Base-by-base conservation (phyloP, 805 yeast genomes). In the Kodamaea fukazawae region DNA sequence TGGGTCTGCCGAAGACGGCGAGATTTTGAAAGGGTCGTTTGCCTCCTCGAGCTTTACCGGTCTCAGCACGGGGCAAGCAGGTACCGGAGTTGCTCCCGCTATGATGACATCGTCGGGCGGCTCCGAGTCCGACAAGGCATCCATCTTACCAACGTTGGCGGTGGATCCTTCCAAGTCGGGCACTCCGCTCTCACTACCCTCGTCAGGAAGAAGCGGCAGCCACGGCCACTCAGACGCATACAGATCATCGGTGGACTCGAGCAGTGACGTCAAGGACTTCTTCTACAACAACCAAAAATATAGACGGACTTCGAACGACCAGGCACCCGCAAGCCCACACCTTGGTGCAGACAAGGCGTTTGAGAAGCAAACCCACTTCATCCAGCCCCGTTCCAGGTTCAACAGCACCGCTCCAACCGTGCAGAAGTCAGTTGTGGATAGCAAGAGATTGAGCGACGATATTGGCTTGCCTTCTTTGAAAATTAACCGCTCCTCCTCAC, bases 181-280 rank as follows among this genome's bases (percentile, higher is more conserved):
- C 8, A 51, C 58, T 13, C 57, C 50, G 30, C 43, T 31, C 8
- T 43, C 34, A 14, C 23, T 6, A 8, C 49, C 43, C 8, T 40
- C 47, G 12, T 43, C 53, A 17, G 16, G 41, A 40, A 15, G n/a
- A 20, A 31, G 49, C 7, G 42, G 46, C 17, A 40, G 42, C 20
- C 33, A 29, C 15, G 25, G 45, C 12, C 46, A 47, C 17, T 25
- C 32, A 28, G 29, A 23, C 11, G 7, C 23, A 8, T 20, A 20
- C 23, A 32, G 15, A 27, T 32, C 32, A 7, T 16, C 45, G 20
- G 47, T 48, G n/a, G 57, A 61, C 8, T 70, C 82, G 0, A 34
- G 26, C 12, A 75, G 73, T 1, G 79, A 77, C 1, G 76, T 75
- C 1, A 78, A 77, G 47, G 81, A 76, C 32, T 77, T 78, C 50